Conservation (phyloP, 2,329 filamentous ascomycete species). For the Talaromyces sp. region DNA sequence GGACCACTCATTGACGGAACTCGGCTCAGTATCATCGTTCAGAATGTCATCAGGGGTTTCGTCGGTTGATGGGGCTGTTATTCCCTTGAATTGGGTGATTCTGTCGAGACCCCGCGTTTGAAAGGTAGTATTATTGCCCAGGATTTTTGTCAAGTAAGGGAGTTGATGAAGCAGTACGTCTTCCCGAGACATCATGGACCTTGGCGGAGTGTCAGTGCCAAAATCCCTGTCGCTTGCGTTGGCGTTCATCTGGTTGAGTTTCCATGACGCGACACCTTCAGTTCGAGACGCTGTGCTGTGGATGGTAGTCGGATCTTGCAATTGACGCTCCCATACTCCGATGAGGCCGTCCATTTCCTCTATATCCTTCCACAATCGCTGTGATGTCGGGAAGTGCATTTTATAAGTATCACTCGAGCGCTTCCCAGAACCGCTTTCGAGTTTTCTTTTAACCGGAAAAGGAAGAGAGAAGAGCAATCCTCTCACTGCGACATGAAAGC, state of each 20-base stretch:
- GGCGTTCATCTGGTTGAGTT: conserved; percentile 11
- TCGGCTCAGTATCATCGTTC: conserved; percentile 21
- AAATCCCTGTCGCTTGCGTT: neutral
- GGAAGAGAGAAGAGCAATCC: conserved; percentile 83
- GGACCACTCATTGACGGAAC: conserved; percentile 4
- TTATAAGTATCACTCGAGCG: conserved; percentile 61
- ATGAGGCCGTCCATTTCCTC: conserved; percentile 76
- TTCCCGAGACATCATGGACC: conserved; percentile 30
- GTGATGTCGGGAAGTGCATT: conserved; percentile 86
- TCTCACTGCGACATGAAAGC: conserved; percentile 83
- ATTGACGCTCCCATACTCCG: conserved; percentile 33
- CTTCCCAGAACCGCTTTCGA: conserved; percentile 26
- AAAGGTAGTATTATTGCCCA: conserved; percentile 28
- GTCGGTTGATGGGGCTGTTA: conserved; percentile 38
- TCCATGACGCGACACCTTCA: conserved; percentile 35
- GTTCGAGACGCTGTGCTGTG: neutral
- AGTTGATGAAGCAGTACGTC: conserved; percentile 68
- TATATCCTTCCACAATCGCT: conserved; percentile 75
- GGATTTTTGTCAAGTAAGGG: conserved; percentile 74
- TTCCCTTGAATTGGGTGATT: conserved; percentile 62
- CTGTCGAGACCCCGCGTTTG: conserved; percentile 57
- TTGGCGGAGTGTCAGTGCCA: conserved; percentile 3
- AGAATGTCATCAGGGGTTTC: conserved; percentile 40
- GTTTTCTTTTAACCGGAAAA: conserved; percentile 67
- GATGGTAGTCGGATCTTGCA: conserved; percentile 17